Evolutionary conservation across 306 rosid species (phyloP), one percentile per base, ranked within the genome.

Genomic region (Glycine tomentella): DNA sequence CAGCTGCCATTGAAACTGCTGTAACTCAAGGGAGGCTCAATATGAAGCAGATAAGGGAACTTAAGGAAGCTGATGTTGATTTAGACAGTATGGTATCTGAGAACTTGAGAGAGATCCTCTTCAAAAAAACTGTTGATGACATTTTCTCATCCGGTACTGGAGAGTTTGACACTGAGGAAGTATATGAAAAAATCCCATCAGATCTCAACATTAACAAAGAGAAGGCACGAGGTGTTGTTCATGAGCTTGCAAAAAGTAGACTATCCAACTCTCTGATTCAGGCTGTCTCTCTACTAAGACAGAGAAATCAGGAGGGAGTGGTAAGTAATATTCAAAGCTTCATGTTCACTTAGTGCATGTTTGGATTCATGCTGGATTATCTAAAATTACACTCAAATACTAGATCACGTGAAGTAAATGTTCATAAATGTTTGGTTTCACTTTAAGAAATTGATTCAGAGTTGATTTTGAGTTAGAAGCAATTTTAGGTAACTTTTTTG

Each of bases 71-170:
- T 42, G 86, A 66, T 82, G 93, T 95, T 76, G 89, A 95, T 80
- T 78, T 95, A 74, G 99, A 95, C 87, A 93, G 75, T 90, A 95
- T 95, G 93, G 88, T 95, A 78, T 93, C 98, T 15, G 88, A 85
- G 87, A 89, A 84, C 76, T 80, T 93, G 85, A 91, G 99, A 68
- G 98, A 95, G 88, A 90, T 52, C 80, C 86, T 95, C 82, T 95
- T 95, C 87, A 95, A 92, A 65, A 95, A 95, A 86, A 92, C 97
- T 1, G 90, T 95, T 52, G 99, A 91, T 69, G 97, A 93, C 75
- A 88, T 95, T 75, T 95, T 95, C 91, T 95, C 99, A 36, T 95
- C 98, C 0, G 99, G 99, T 72, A 95, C 98, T 2, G 99, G 99
- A 55, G 99, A 95, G 86, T 95, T 95, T 78, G 97, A 92, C 51